phyloP scores from a whole-genome alignment of 2,329 filamentous ascomycete species.

The Decorospora gaudefroyi region DNA sequence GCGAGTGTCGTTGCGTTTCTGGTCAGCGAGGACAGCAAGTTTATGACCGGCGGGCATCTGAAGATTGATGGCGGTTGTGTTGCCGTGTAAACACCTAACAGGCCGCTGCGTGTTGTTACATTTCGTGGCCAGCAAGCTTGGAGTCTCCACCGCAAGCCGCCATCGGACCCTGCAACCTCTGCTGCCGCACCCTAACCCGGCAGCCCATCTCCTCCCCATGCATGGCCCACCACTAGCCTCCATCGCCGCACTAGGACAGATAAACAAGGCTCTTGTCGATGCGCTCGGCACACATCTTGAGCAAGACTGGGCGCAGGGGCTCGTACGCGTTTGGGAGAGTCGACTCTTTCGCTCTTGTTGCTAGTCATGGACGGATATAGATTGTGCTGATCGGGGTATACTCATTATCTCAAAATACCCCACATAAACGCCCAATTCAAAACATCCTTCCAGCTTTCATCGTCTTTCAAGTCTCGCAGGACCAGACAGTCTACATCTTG shows the following conservation, averaged over 20 bases:
- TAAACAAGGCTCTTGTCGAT: no score
- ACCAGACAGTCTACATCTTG: constrained; percentile 12
- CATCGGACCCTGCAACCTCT: constrained; percentile 2
- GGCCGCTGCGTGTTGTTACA: constrained; percentile 1
- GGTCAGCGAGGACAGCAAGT: constrained; percentile 48
- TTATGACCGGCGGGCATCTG: constrained; percentile 46
- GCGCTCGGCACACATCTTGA: no score
- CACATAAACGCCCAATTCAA: not conserved
- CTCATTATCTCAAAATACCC: not conserved
- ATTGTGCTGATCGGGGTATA: constrained; percentile 1
- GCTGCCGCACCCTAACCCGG: no score
- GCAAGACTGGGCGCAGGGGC: no score
- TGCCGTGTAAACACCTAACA: constrained; percentile 23
- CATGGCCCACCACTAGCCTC: no score
- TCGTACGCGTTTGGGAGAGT: no score
- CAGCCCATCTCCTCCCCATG: no score
- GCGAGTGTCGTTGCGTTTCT: constrained; percentile 47
- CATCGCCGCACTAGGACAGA: no score
- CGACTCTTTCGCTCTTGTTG: no score
- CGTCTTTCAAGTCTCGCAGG: not conserved
- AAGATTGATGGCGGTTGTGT: constrained; percentile 45
- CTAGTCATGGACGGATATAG: no score
- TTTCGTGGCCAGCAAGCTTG: not conserved
- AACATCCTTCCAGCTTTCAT: not conserved
- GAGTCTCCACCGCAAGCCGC: not conserved